phyloP scores from a whole-genome alignment of 2,329 filamentous ascomycete genomes.

The Aspergillus intermedius region DNA sequence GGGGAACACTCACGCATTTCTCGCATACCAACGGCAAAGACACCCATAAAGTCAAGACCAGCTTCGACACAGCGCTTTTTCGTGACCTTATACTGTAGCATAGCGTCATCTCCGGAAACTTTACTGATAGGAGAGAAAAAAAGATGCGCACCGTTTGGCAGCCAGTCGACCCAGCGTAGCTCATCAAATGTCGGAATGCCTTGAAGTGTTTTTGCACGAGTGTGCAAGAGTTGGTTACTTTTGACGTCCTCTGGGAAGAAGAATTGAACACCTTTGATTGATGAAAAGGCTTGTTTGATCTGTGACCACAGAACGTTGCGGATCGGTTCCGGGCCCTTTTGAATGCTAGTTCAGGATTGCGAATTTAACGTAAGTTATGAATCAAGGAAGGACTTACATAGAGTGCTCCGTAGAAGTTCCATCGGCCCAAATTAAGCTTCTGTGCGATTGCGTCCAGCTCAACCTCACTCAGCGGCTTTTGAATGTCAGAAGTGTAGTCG shows the following conservation, averaged over 20 bases:
- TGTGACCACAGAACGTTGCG: conserved; percentile 30
- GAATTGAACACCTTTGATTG: conserved; percentile 39
- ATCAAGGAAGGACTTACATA: no score
- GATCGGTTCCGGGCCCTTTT: conserved; percentile 31
- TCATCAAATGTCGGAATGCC: conserved; percentile 26
- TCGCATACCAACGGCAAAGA: conserved; percentile 46
- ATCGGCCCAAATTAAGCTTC: conserved; percentile 40
- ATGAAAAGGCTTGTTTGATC: conserved; percentile 40
- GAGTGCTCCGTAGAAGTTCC: conserved; percentile 47
- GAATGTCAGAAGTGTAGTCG: conserved; percentile 17
- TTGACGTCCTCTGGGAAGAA: conserved; percentile 38
- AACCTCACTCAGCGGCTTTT: conserved; percentile 31
- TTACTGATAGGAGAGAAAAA: conserved; percentile 50
- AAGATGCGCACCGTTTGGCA: conserved; percentile 47
- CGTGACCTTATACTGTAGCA: conserved; percentile 39
- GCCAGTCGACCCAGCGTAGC: conserved; percentile 45
- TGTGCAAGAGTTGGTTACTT: conserved; percentile 24
- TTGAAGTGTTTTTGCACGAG: conserved; percentile 17
- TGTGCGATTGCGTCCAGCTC: conserved; percentile 38
- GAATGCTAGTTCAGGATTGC: conserved; percentile 1
- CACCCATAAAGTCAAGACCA: conserved; percentile 48
- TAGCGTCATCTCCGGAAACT: conserved; percentile 44
- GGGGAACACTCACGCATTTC: conserved; percentile 39
- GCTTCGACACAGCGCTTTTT: conserved; percentile 34
- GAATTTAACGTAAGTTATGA: no score